Conservation (phyloP, 352 stramenopile species). For the Nothophytophthora sp. region DNA sequence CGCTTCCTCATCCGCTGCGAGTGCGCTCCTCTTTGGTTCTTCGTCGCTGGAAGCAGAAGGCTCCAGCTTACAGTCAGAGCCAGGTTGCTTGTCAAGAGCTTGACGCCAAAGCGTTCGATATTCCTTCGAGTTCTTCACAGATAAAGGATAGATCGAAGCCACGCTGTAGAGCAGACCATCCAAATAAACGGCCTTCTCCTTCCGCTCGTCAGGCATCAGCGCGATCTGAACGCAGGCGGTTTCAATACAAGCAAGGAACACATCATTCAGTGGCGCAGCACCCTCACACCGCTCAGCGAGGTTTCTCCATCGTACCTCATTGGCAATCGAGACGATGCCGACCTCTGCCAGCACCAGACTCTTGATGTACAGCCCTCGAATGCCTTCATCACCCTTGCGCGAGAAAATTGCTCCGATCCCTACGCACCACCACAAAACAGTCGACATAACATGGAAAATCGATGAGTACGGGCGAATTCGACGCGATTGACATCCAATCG, state of each 20-base stretch:
- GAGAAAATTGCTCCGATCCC: constrained; percentile 55
- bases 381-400: constrained; percentile 40
- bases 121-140: constrained; percentile 50
- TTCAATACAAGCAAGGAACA: constrained; percentile 1
- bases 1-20: not conserved
- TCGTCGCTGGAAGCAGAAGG: not conserved
- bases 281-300: not conserved
- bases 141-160: constrained; percentile 39
- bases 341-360: constrained; percentile 49
- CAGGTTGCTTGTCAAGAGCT: constrained; percentile 24
- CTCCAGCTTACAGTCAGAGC: not conserved
- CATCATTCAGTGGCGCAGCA: not conserved
- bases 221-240: constrained; percentile 26
- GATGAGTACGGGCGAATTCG: too few species aligned
- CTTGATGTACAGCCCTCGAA: constrained; percentile 51
- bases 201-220: constrained; percentile 27
- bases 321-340: constrained; percentile 46
- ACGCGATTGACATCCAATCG: not conserved
- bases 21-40: constrained; percentile 2
- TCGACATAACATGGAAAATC: too few species aligned
- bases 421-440: constrained; percentile 10
- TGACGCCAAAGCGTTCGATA: constrained; percentile 50
- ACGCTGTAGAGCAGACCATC: constrained; percentile 63
- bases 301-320: constrained; percentile 31
- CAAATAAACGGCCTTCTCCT: constrained; percentile 41